Percentiles rank a stretch among this genome's conserved stretches.
phyloP scores from a whole-genome alignment of 2,329 filamentous ascomycete species.

The Pseudogymnoascus sp. region DNA sequence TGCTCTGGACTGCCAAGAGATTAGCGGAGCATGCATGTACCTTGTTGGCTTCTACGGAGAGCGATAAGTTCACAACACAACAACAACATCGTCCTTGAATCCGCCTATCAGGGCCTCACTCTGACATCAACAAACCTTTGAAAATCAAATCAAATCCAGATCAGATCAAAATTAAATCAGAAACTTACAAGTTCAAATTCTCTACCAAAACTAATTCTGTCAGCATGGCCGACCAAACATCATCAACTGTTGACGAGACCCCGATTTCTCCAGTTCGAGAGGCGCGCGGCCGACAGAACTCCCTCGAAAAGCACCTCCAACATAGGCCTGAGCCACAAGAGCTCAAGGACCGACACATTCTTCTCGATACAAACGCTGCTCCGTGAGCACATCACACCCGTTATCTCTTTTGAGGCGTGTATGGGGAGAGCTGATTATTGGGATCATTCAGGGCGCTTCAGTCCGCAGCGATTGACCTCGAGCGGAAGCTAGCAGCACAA shows the following conservation, averaged over 20 bases:
- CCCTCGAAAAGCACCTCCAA: slow-evolving; percentile 64
- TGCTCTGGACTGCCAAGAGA: background rate
- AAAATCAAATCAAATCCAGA: background rate
- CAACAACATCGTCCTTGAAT: background rate
- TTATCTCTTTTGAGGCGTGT: background rate
- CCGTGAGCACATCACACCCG: slow-evolving; percentile 40
- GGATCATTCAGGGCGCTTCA: slow-evolving; percentile 48
- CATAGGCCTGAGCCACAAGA: slow-evolving; percentile 61
- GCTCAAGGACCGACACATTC: slow-evolving; percentile 60
- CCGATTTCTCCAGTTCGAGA: slow-evolving; percentile 50
- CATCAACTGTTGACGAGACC: slow-evolving; percentile 43
- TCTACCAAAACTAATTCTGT: background rate
- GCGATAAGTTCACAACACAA: background rate
- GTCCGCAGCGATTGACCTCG: slow-evolving; percentile 53
- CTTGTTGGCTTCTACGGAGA: slow-evolving; percentile 1
- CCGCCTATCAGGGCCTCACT: background rate
- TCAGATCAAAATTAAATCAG: background rate
- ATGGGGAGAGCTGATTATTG: background rate
- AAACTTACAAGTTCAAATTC: slow-evolving; percentile 3
- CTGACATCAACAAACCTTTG: slow-evolving; percentile 4
- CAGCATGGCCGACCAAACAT: slow-evolving; percentile 3
- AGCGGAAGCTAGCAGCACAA: slow-evolving; percentile 56
- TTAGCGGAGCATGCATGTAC: background rate
- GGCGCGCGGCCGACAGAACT: slow-evolving; percentile 51
- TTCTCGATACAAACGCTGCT: slow-evolving; percentile 59